Percentiles rank a stretch among this genome's conserved stretches.
phyloP scores from a whole-genome alignment of 2,329 filamentous ascomycete genomes.

The Penicillium frequentans region DNA sequence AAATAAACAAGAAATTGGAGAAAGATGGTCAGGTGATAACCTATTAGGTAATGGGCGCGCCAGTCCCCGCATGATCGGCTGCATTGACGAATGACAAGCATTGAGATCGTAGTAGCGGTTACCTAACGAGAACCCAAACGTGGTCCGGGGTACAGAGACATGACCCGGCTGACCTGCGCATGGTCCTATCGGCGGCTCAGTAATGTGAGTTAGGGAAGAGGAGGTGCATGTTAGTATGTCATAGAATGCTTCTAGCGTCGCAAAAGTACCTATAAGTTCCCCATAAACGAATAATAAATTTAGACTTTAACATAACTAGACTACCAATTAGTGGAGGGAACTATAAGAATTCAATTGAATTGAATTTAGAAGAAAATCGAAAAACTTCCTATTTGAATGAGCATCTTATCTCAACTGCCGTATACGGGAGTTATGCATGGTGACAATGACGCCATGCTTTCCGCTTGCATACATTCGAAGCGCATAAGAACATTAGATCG shows the following conservation, averaged over 20 bases:
- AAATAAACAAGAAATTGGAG: conserved; percentile 1
- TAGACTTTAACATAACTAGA: neutral
- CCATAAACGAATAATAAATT: neutral
- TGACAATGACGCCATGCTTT: conserved; percentile 12
- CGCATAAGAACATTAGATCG: neutral
- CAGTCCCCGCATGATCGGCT: conserved; percentile 22
- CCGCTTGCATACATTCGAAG: conserved; percentile 12
- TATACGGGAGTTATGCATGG: neutral
- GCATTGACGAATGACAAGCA: conserved; percentile 9
- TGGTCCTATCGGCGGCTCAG: conserved; percentile 2
- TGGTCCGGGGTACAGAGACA: conserved; percentile 20
- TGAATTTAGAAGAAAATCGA: neutral
- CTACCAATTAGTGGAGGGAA: neutral
- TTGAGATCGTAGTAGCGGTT: conserved; percentile 8
- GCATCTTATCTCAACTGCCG: neutral
- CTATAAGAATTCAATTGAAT: neutral
- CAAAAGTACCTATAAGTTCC: neutral
- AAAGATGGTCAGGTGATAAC: conserved; percentile 21
- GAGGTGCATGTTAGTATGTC: conserved; percentile 8
- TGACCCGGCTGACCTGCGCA: conserved; percentile 10
- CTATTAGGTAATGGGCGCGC: conserved; percentile 21
- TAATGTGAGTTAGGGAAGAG: neutral
- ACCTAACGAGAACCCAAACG: conserved; percentile 21
- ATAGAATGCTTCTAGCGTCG: neutral
- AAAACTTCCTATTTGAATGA: neutral